Percentiles rank a stretch among this genome's conserved stretches.
Conservation (phyloP, 75 land plant species). For the Selaginella tamariscina region DNA sequence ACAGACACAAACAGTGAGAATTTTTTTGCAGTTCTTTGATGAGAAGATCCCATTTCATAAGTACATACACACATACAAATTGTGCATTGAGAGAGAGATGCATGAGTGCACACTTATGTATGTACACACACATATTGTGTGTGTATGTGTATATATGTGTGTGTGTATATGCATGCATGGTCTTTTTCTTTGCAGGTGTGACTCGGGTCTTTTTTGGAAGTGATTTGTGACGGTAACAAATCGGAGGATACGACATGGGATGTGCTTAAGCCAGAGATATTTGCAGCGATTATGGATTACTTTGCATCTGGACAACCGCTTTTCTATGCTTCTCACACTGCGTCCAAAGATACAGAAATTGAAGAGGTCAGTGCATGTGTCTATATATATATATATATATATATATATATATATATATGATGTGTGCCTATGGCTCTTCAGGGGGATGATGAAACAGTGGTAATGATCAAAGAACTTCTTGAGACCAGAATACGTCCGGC, state of each 20-base stretch:
- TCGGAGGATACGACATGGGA: constrained; percentile 81
- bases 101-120: too few relatives aligned
- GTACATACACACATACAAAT: too few relatives aligned
- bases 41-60: too few relatives aligned
- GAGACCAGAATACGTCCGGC: constrained; percentile 95
- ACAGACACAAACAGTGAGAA: neutral
- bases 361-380: constrained; percentile 40
- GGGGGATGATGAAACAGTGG: constrained; percentile 94
- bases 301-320: constrained; percentile 75
- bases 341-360: constrained; percentile 82
- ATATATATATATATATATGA: too few relatives aligned
- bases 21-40: neutral
- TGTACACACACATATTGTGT: too few relatives aligned
- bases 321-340: constrained; percentile 48
- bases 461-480: constrained; percentile 93
- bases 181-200: constrained; percentile 41
- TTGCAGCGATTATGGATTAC: constrained; percentile 97
- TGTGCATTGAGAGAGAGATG: too few relatives aligned
- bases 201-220: constrained; percentile 82
- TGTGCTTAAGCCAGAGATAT: constrained; percentile 75
- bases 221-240: constrained; percentile 79
- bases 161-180: too few relatives aligned
- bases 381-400: too few relatives aligned
- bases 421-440: constrained; percentile 14
- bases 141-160: too few relatives aligned